phyloP scores from a whole-genome alignment of 768 basidiomycete species.

The Trametes cinnabarina region DNA sequence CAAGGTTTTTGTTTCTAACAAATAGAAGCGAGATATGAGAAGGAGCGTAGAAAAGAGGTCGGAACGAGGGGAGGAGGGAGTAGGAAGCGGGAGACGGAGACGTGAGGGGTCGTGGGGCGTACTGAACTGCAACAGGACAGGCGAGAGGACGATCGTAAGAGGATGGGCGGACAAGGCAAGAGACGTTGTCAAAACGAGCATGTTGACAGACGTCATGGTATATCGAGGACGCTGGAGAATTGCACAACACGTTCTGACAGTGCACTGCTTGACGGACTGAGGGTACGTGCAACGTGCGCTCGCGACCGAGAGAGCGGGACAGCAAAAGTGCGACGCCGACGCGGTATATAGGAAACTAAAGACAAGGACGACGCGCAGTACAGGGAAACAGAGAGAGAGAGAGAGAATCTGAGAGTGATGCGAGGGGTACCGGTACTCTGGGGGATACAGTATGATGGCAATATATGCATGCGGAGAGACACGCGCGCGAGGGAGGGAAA shows the following conservation, averaged over 20 bases:
- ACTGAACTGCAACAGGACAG: constrained; percentile 1
- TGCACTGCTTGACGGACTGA: too few species aligned
- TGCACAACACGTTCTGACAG: too few species aligned
- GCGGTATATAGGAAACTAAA: constrained; percentile 14
- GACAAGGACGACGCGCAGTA: background rate
- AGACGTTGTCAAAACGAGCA: constrained; percentile 12
- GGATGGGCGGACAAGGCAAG: constrained; percentile 1
- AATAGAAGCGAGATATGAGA: constrained; percentile 6
- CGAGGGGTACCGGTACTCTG: constrained; percentile 13
- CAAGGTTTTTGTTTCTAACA: constrained; percentile 21
- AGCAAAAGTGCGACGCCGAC: background rate
- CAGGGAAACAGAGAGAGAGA: background rate
- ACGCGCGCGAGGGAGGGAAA: background rate
- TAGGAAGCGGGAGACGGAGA: constrained; percentile 12
- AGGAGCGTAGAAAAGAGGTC: constrained; percentile 12
- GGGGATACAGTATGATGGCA: background rate
- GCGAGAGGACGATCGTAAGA: constrained; percentile 14
- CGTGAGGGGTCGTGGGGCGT: background rate
- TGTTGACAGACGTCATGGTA: too few species aligned
- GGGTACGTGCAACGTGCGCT: too few species aligned
- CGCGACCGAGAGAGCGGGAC: background rate
- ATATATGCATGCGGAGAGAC: background rate
- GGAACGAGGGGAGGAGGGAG: constrained; percentile 12
- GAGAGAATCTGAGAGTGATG: constrained; percentile 20
- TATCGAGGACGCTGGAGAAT: too few species aligned